Conservation (phyloP, 1,284 basidiomycete genomes). For the Marasmius tenuissimus region DNA sequence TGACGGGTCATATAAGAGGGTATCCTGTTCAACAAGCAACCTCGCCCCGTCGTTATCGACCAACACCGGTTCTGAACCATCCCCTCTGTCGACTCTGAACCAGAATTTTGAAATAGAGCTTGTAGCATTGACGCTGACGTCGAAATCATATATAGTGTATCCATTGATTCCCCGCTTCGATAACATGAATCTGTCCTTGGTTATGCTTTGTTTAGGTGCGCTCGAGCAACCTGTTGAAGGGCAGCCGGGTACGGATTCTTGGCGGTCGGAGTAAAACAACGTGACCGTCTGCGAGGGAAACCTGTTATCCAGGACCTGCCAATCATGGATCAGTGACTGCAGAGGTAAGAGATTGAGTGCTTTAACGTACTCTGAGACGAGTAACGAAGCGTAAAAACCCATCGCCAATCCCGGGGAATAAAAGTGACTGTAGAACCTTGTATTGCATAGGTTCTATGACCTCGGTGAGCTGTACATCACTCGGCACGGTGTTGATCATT, state of each 20-base stretch:
- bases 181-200: background rate
- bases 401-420: background rate
- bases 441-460: constrained; percentile 6
- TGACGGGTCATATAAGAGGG: background rate
- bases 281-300: background rate
- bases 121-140: constrained; percentile 3
- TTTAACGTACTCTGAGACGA: background rate
- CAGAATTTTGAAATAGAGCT: constrained; percentile 8
- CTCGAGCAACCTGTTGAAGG: background rate
- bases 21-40: constrained; percentile 6
- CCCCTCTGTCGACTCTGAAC: constrained; percentile 7
- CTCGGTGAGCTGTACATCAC: constrained; percentile 8
- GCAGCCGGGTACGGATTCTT: background rate
- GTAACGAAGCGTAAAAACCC: background rate
- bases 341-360: no score
- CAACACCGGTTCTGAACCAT: background rate
- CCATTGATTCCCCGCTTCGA: background rate
- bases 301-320: background rate
- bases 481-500: constrained; percentile 17
- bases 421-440: background rate
- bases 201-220: background rate
- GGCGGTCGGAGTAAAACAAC: constrained; percentile 2
- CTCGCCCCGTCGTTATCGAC: background rate
- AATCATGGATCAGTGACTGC: no score
- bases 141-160: background rate